Percentiles rank a stretch among this genome's conserved stretches.
These are phyloP conservation scores for Tetrahymena malaccensis DNA, from an alignment of 73 alveolate genomes.

Conservation along the genomic window DNA sequence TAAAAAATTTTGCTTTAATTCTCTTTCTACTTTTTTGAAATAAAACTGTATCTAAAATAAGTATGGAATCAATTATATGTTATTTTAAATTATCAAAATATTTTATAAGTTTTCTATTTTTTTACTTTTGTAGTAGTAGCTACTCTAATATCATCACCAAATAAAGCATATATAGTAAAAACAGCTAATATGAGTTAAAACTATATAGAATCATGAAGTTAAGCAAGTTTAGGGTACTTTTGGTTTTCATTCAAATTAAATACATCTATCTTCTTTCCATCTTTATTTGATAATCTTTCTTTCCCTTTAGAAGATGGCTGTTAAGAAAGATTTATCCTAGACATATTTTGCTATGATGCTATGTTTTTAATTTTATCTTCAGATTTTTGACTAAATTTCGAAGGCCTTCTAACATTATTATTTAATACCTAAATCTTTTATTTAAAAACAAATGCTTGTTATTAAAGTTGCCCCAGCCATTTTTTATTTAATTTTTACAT, in stretches of 20 bases:
- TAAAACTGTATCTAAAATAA: not conserved
- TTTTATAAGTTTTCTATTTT: no score
- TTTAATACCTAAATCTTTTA: not conserved
- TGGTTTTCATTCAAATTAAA: not conserved
- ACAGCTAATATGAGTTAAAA: slow-evolving; percentile 2
- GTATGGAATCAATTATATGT: no score
- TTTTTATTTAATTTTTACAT: not conserved
- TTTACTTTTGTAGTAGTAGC: slow-evolving; percentile 13
- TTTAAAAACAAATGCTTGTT: not conserved
- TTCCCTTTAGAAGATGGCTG: not conserved
- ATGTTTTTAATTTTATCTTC: not conserved
- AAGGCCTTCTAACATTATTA: not conserved
- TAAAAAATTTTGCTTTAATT: no score
- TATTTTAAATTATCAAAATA: no score
- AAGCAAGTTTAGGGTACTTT: not conserved
- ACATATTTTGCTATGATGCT: not conserved
- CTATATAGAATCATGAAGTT: not conserved
- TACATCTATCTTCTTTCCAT: not conserved
- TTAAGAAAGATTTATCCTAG: not conserved
- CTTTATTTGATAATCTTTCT: not conserved
- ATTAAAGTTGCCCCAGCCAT: not conserved
- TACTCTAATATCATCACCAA: slow-evolving; percentile 65
- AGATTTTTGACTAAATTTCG: not conserved
- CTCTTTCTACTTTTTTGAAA: no score
- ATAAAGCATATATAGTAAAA: slow-evolving; percentile 55